phyloP scores from a whole-genome alignment of 2,329 filamentous ascomycete genomes.

The Xylariaceae sp. region DNA sequence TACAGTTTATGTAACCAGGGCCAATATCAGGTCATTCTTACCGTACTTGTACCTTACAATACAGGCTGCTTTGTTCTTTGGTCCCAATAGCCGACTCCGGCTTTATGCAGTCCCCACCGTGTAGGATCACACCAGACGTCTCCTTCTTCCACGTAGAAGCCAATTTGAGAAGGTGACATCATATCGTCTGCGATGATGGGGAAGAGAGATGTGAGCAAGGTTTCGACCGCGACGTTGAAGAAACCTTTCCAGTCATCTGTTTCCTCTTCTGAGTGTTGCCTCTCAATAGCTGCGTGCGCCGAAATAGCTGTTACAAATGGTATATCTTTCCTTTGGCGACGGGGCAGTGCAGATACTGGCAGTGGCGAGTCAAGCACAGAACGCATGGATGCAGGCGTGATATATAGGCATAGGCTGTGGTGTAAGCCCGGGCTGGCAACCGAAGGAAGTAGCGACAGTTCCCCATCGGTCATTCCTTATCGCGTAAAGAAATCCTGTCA shows the following conservation, averaged over 20 bases:
- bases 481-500: neutral
- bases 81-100: conserved; percentile 9
- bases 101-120: conserved; percentile 15
- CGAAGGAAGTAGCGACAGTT: neutral
- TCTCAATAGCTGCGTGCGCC: conserved; percentile 3
- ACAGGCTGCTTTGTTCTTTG: conserved; percentile 1
- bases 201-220: conserved; percentile 12
- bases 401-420: conserved; percentile 13
- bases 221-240: conserved; percentile 18
- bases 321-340: conserved; percentile 13
- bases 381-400: conserved; percentile 11
- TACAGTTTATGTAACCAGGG: too few relatives aligned
- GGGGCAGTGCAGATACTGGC: conserved; percentile 8
- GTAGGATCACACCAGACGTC: conserved; percentile 16
- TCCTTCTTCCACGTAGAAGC: conserved; percentile 9
- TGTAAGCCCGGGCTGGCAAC: conserved; percentile 9
- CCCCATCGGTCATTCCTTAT: neutral
- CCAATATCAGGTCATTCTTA: too few relatives aligned
- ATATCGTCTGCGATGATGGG: conserved; percentile 6
- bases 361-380: conserved; percentile 14
- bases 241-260: conserved; percentile 13
- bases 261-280: conserved; percentile 1
- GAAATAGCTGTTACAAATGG: conserved; percentile 17
- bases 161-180: conserved; percentile 10
- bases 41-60: too few relatives aligned